These are phyloP conservation scores for Diaporthe eres DNA, from an alignment of 2,329 filamentous ascomycete genomes.

Conservation along the genomic window DNA sequence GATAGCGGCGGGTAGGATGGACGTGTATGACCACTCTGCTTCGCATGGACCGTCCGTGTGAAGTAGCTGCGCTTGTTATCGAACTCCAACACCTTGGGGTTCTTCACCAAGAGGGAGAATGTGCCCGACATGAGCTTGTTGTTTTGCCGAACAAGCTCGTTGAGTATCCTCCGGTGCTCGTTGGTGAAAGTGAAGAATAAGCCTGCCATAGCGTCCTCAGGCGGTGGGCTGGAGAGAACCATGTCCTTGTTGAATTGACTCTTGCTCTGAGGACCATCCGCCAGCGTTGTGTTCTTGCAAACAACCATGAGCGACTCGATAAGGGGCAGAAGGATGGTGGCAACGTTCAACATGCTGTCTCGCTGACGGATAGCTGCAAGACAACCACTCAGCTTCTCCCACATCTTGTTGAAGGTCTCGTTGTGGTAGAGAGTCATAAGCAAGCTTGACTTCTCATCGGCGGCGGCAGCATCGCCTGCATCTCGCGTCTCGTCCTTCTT, in stretches of 20 bases:
- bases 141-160: conserved; percentile 96
- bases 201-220: conserved; percentile 86
- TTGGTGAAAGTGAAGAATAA: conserved; percentile 98
- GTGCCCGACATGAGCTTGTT: conserved; percentile 99
- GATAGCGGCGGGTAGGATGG: conserved; percentile 81
- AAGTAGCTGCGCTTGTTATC: conserved; percentile 99
- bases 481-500: conserved; percentile 64
- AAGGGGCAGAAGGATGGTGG: conserved; percentile 92
- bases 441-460: conserved; percentile 82
- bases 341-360: conserved; percentile 96
- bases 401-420: conserved; percentile 88
- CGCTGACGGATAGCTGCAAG: conserved; percentile 89
- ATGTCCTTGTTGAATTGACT: conserved; percentile 73
- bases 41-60: conserved; percentile 87
- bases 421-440: conserved; percentile 92
- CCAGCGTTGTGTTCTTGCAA: conserved; percentile 94
- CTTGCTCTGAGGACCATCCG: conserved; percentile 69
- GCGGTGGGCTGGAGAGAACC: conserved; percentile 80
- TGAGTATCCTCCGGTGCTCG: conserved; percentile 96
- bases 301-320: conserved; percentile 99
- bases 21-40: conserved; percentile 75
- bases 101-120: conserved; percentile 95
- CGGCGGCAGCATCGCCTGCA: conserved; percentile 41
- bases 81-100: conserved; percentile 98
- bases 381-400: conserved; percentile 92